Evolutionary conservation across 139 green algal species (phyloP).

Genomic region (Closterium sp.): DNA sequence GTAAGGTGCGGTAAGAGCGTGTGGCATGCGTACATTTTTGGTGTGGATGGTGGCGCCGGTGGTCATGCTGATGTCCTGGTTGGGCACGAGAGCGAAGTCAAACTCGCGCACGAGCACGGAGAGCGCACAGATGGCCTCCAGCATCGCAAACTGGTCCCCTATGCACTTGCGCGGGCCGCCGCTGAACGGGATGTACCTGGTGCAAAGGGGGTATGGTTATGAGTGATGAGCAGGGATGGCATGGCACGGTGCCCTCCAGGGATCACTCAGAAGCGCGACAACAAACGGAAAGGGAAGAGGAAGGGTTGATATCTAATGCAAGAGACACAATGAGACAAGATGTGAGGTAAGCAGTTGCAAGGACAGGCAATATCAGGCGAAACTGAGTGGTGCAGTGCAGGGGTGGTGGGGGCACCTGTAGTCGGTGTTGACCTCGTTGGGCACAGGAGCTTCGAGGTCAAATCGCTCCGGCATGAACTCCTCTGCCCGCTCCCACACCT

Average conservation of each 20-base stretch:
- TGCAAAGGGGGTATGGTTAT: too few species aligned
- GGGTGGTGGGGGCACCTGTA: constrained; percentile 68
- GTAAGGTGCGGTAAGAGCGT: too few species aligned
- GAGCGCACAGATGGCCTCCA: constrained; percentile 63
- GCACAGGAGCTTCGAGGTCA: constrained; percentile 79
- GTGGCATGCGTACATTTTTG: constrained; percentile 19
- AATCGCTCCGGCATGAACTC: constrained; percentile 93
- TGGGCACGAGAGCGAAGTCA: constrained; percentile 75
- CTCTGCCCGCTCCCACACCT: constrained; percentile 73
- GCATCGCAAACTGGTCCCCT: constrained; percentile 96
- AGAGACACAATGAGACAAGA: too few species aligned
- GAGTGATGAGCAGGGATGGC: too few species aligned
- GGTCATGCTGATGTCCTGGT: constrained; percentile 89
- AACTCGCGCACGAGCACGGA: constrained; percentile 80
- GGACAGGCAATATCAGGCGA: too few species aligned
- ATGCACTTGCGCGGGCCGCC: constrained; percentile 93
- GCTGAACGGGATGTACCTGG: constrained; percentile 81
- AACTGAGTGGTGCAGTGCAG: too few species aligned
- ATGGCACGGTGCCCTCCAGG: background rate
- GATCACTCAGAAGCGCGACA: background rate
- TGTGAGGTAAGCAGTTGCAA: too few species aligned
- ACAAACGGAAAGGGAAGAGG: background rate
- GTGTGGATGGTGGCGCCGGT: constrained; percentile 76
- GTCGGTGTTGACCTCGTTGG: constrained; percentile 96
- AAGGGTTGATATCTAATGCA: background rate